Base-by-base conservation (phyloP, 148 eudicot species). In the Chenopodium album region DNA sequence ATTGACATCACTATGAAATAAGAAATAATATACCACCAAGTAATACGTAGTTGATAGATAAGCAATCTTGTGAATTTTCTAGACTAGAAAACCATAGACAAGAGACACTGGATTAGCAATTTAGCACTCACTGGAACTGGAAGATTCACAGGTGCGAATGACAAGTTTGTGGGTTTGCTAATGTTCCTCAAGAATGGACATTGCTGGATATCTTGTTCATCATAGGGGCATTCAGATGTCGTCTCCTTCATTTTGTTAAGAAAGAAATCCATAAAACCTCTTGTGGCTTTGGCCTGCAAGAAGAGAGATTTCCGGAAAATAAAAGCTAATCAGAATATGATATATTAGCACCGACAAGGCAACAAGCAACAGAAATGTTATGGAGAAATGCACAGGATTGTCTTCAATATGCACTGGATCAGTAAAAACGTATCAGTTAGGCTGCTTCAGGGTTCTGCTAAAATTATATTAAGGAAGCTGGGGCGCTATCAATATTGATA, bases 111-210 rank as follows among this genome's bases (percentile, higher is more conserved):
- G 54, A 62, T 8, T 41, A 65, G 4, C 48, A 29, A 44, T 6
- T 41, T 41, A 41, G 50, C 65, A 87, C 94, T 87, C 86, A 90
- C 97, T 31, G 86, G 84, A 82, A 75, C 41, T 9, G 92, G 88
- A 56, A 87, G 65, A 87, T 84, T 87, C 76, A 79, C 44, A 69
- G 89, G 81, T 50, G 90, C 84, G 81, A 93, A 90, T 22, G 90
- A 84, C 62, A 92, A 87, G 84, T 85, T 87, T 41, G 97, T 93
- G 47, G 92, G 91, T 73, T 88, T 87, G 86, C 85, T 86, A 47
- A 91, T 93, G 83, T 92, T 93, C 85, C 91, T 93, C 80, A 93
- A 87, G 83, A 93, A 93, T 13, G 97, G 97, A 81, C 97, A 93
- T 75, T 78, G 89, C 64, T 83, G 88, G 56, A 93, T 82, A 71